Percentiles rank a stretch among this genome's conserved stretches.
These are phyloP conservation scores for Aquilaria sinensis DNA, from an alignment of 345 rosid species.

Conservation along the genomic window DNA sequence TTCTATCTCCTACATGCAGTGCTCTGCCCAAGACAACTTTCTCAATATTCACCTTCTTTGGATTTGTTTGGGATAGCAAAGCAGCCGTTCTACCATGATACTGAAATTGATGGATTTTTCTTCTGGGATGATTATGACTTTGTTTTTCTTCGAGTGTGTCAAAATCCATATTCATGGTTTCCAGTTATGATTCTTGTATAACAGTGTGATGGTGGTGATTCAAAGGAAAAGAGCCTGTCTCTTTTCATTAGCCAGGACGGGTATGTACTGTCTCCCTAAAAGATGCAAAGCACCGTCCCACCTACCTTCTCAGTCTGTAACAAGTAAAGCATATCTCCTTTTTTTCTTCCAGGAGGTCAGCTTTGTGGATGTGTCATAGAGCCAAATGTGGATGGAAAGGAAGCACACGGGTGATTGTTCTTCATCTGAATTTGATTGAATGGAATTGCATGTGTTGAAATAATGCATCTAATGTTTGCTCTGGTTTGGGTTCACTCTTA, in stretches of 20 bases:
- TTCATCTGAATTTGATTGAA: conserved; percentile 3
- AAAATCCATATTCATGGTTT: not conserved
- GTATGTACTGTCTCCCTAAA: conserved; percentile 30
- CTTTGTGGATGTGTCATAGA: conserved; percentile 80
- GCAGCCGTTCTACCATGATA: too few species aligned
- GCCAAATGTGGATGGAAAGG: conserved; percentile 79
- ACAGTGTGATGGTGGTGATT: conserved; percentile 71
- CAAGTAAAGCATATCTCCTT: conserved; percentile 11
- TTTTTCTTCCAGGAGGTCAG: conserved; percentile 38
- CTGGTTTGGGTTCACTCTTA: conserved; percentile 23
- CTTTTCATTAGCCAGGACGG: conserved; percentile 47
- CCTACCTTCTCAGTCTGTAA: conserved; percentile 9
- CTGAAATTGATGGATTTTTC: not conserved
- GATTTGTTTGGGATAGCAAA: not conserved
- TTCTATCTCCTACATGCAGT: too few species aligned
- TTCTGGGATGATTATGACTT: not conserved
- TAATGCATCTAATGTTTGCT: not conserved
- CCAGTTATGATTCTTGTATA: conserved; percentile 18
- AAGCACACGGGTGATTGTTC: conserved; percentile 44
- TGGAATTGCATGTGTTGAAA: not conserved
- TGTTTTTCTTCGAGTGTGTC: not conserved
- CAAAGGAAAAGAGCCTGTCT: conserved; percentile 60
- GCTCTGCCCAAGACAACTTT: too few species aligned
- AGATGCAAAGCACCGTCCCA: not conserved
- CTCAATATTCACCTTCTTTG: not conserved